Base-by-base conservation (phyloP, 768 basidiomycete genomes). In the Dacryopinax spathularia region DNA sequence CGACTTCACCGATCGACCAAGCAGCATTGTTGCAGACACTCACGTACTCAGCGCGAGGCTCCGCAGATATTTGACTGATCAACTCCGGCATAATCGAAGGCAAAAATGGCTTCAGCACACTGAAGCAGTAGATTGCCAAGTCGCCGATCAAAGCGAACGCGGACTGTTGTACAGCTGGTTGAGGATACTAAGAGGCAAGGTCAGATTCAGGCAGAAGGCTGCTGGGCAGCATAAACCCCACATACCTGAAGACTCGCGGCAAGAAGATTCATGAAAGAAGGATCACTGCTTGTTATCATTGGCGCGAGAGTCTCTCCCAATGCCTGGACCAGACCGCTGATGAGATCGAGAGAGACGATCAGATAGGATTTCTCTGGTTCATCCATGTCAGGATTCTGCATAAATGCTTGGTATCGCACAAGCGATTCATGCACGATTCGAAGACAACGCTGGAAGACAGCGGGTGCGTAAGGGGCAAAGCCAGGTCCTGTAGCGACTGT, bases 1-100 rank as follows among this genome's bases (percentile, higher is more conserved):
- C 91, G 33, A 99, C 91, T 75, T 99, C 96, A 43, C 96, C 96
- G 31, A 96, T 93, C n/a, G 92, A 93, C 96, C 96, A 99, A 0
- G 95, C 95, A 10, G 96, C 96, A 72, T 99, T 99, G 75, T 99
- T 99, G 73, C 91, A 94, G 4, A 95, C 96, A 68, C 91, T 94
- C 66, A 98, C 85, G 70, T 93, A 92, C 73, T 97, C 94, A 33
- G 88, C 80, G 69, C 91, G 89, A 1, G 95, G 96, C 70, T 95
- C 90, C 3, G 89, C 88, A 66, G 93, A 89, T 61, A 99, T 87
- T 70, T 98, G 94, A 37, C 81, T 76, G 66, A 89, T 88, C 62
- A 99, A 80, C 71, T 93, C 89, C 16, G 84, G 80, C 89, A 98
- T 93, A 72, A 99, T 87, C 31, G 84, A 83, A 0, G 90, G 82